These are phyloP conservation scores for Phytopythium aichiense DNA, from an alignment of 352 stramenopile species.

Conservation along the genomic window DNA sequence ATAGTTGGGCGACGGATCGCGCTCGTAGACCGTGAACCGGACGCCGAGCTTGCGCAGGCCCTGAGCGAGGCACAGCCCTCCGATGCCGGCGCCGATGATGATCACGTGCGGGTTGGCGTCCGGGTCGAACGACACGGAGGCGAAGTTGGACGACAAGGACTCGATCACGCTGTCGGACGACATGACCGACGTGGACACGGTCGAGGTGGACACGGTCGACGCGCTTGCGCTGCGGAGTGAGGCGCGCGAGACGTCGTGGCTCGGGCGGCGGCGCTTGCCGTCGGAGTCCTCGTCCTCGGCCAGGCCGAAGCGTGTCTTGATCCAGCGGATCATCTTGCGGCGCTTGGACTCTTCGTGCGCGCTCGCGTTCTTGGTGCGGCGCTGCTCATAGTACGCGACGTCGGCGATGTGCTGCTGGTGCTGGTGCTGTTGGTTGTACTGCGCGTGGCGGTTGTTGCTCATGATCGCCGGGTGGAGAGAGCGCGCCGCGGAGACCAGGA, in stretches of 20 bases:
- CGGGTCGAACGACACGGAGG: neutral
- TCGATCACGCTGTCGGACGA: neutral
- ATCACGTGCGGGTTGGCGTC: slow-evolving; percentile 31
- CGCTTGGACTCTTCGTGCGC: slow-evolving; percentile 44
- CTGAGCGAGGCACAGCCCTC: slow-evolving; percentile 55
- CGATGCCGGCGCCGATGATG: slow-evolving; percentile 52
- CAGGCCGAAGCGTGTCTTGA: slow-evolving; percentile 35
- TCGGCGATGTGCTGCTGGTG: slow-evolving; percentile 9
- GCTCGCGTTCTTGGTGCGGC: slow-evolving; percentile 22
- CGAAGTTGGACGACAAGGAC: neutral
- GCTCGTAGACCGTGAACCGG: slow-evolving; percentile 64
- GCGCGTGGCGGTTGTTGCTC: neutral
- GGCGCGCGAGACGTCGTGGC: neutral
- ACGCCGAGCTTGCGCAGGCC: slow-evolving; percentile 55
- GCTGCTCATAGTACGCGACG: slow-evolving; percentile 34
- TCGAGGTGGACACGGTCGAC: neutral
- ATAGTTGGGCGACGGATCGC: slow-evolving; percentile 58
- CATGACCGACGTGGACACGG: too few species aligned
- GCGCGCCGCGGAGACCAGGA: neutral
- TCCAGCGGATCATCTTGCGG: slow-evolving; percentile 55
- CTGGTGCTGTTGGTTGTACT: neutral
- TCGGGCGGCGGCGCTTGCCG: neutral
- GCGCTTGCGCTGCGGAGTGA: neutral
- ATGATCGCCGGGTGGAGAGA: neutral
- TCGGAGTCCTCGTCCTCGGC: slow-evolving; percentile 1